These are phyloP conservation scores for Talaromyces sp. DNA, from an alignment of 2,329 filamentous ascomycete species.

Conservation along the genomic window DNA sequence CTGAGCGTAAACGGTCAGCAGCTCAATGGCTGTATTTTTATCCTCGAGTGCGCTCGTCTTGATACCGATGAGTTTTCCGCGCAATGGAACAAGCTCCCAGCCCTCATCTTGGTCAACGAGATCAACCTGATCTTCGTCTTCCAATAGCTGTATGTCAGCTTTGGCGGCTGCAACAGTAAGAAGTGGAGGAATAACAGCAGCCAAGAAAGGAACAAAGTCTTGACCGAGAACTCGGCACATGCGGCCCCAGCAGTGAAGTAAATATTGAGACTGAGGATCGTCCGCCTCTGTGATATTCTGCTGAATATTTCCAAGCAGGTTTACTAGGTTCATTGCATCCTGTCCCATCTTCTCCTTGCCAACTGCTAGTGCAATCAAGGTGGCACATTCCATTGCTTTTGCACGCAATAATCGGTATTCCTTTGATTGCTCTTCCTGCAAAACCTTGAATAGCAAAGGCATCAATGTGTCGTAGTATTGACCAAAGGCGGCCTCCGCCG, in stretches of 20 bases:
- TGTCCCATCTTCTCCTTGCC: slow-evolving; percentile 85
- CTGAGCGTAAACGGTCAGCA: slow-evolving; percentile 94
- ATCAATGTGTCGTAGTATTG: slow-evolving; percentile 96
- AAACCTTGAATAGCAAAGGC: slow-evolving; percentile 85
- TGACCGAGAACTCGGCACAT: slow-evolving; percentile 92
- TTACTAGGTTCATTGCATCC: slow-evolving; percentile 81
- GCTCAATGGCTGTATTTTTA: slow-evolving; percentile 99
- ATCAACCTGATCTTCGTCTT: slow-evolving; percentile 91
- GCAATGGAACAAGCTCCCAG: slow-evolving; percentile 94
- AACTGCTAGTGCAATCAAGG: slow-evolving; percentile 88
- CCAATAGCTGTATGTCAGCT: slow-evolving; percentile 92
- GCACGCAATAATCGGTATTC: slow-evolving; percentile 86
- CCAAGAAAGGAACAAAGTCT: slow-evolving; percentile 89
- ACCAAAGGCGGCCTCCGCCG: slow-evolving; percentile 86
- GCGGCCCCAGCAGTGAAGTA: slow-evolving; percentile 97
- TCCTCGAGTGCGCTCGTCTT: slow-evolving; percentile 95
- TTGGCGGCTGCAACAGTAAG: slow-evolving; percentile 88
- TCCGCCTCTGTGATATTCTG: slow-evolving; percentile 80
- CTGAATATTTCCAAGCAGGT: slow-evolving; percentile 83
- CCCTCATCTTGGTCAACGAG: slow-evolving; percentile 91
- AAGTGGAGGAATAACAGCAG: slow-evolving; percentile 89
- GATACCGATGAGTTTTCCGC: slow-evolving; percentile 97
- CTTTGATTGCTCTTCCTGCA: slow-evolving; percentile 86
- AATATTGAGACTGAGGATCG: slow-evolving; percentile 92
- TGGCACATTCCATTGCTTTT: slow-evolving; percentile 99